Base-by-base conservation (phyloP, 2,329 filamentous ascomycete species). In the Neopestalotiopsis clavispora region DNA sequence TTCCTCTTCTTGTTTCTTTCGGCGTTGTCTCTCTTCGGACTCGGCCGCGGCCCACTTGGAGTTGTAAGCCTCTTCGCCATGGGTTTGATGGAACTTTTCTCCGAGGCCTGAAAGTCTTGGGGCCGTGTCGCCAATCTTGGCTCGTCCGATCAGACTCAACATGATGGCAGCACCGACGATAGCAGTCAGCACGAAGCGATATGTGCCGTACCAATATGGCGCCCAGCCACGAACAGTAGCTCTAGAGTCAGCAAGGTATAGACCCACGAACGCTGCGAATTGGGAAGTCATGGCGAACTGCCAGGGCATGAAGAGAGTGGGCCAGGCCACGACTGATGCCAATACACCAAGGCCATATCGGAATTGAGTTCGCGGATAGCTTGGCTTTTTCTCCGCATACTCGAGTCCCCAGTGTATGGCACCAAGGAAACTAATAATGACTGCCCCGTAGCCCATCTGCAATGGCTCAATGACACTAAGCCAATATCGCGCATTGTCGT, bases 381-480 rank as follows among this genome's bases (percentile, higher is more conserved):
- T 88, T 81, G 80, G 91, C 83, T 79, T 86, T 91, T 82, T 91
- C 84, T 87, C 87, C 65, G 92, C 92, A 79, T 91, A 97, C 81
- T 97, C 94, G 20, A 97, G 86, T 68, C 95, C 95, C 95, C 89
- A 98, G 81, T 98, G 95, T 75, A 97, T 91, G 42, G 95, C 95
- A 59, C 95, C 95, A 1, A 98, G 88, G 85, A 97, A 98, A 34
- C 94, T 97, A 75, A 97, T 92, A 75, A 97, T 96, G 69, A 97
- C 90, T 62, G 95, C 95, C 67, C 95, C 95, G 75, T 97, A 97
- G 69, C 94, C 95, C 67, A 98, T 87, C 81, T 98, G 95, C 66
- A 98, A 83, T 13, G 94, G 94, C 82, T 97, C 94, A 38, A 97
- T 85, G 17, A 94, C 79, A 72, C 91, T 87, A 10, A 98, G 86